Base-by-base conservation (phyloP, 2,329 filamentous ascomycete species). In the Colletotrichum tabaci region DNA sequence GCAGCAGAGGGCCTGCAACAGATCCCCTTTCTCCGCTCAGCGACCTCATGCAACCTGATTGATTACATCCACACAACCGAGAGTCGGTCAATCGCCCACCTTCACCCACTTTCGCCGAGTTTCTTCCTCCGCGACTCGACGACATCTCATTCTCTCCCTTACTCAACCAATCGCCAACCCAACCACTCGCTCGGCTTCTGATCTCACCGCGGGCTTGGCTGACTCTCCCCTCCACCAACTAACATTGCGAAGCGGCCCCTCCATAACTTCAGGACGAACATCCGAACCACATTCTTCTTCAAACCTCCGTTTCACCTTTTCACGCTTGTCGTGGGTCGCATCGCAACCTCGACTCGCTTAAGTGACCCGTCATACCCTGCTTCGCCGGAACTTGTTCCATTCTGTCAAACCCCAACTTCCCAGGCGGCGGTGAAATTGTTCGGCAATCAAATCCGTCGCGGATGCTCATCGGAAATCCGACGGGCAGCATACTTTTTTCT, bases 231-330 rank as follows among this genome's bases (percentile, higher is more conserved):
- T 38, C 46, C 60, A 35, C 49, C 60, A 52, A 71, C 58, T 56
- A 21, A 35, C n/a, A 53, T 46, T 60, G 46, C 46, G 46, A 66
- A 18, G 44, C 38, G 44, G 8, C 53, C 46, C 58, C 40, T 63
- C 46, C 52, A 30, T 26, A 71, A 63, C 68, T 46, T 60, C 68
- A 63, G 65, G 58, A 71, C 68, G 65, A 68, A 68, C 64, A 57
- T 44, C 67, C 68, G 57, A 63, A 47, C 65, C 58, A 68, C 65
- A 47, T 71, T 23, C 67, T 38, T 30, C 47, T 53, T 60, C 23
- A 68, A 71, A 71, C 69, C 58, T 63, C 55, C 58, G 69, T 71
- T 71, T 71, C 69, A 68, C 47, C 58, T 68, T 61, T 55, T 18
- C n/a, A 42, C 49, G 53, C 50, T 60, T 35, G 42, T 60, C 50